phyloP scores from a whole-genome alignment of 208 protist genomes.

The Angomonas desouzai region DNA sequence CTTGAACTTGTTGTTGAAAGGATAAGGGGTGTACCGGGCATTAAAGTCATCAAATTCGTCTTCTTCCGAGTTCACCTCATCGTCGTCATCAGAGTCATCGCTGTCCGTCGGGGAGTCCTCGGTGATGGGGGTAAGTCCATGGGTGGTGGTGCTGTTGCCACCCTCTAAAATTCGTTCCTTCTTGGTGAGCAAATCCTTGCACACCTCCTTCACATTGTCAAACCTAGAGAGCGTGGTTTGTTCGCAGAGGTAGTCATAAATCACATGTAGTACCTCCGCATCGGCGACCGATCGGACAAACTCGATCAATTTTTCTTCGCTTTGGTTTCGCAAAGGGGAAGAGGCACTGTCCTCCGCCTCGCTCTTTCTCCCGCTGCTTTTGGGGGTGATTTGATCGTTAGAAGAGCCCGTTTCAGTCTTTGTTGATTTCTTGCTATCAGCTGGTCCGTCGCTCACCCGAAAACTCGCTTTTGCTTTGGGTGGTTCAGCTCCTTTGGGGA shows the following conservation, averaged over 20 bases:
- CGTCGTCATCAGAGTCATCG: slow-evolving; percentile 4
- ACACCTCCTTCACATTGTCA: slow-evolving; percentile 13
- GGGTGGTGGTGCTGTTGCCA: not conserved
- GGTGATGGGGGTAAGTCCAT: not conserved
- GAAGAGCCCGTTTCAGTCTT: too few species aligned
- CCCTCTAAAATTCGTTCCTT: slow-evolving; percentile 24
- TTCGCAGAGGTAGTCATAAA: slow-evolving; percentile 34
- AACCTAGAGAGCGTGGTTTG: slow-evolving; percentile 12
- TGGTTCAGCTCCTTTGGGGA: too few species aligned
- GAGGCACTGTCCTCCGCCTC: not conserved
- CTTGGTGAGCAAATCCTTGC: slow-evolving; percentile 23
- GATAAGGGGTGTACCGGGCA: slow-evolving; percentile 25
- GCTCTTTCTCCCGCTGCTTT: not conserved
- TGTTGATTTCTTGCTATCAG: too few species aligned
- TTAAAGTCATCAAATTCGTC: slow-evolving; percentile 64
- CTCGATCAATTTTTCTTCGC: slow-evolving; percentile 20
- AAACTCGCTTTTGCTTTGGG: too few species aligned
- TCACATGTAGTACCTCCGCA: slow-evolving; percentile 39
- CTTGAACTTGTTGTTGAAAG: slow-evolving; percentile 22
- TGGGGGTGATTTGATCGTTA: not conserved
- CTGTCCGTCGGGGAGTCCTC: not conserved
- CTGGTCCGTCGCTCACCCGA: too few species aligned
- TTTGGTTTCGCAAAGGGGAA: not conserved
- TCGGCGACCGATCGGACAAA: slow-evolving; percentile 36
- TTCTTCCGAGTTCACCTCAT: slow-evolving; percentile 16